Base-by-base conservation (phyloP, 129 eudicot species). In the Chrysanthemum makinoi region DNA sequence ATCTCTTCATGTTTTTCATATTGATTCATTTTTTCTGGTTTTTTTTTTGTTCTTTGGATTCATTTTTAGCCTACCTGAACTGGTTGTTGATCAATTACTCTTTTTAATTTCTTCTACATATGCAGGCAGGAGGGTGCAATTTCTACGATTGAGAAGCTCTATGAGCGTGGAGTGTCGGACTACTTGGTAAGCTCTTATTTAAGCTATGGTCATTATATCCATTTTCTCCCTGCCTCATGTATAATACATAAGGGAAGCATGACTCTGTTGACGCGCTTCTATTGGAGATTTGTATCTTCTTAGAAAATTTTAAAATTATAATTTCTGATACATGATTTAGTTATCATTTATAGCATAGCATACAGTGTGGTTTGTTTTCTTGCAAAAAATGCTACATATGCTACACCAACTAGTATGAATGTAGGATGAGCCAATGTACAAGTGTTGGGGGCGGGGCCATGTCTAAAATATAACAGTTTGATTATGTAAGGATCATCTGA, bases 131-230 rank as follows among this genome's bases (percentile, higher is more conserved):
- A 87, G 51, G 48, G 43, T 57, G 84, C 82, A 61, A 57, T 84
- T 74, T 55, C 83, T 73, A 72, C 81, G 4, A 80, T 90, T 73
- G 99, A 94, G 88, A 86, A 86, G 86, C 87, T 94, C 26, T 94
- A 83, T 75, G 97, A 90, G 66, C 91, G 89, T 75, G 99, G 88
- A 19, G 81, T 90, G 26, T 83, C 83, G 60, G 97, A 94, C 75
- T 94, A 94, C 74, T 74, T 82, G 96, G 96, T 89, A 69, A 54
- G 88, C 77, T 49, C 62, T 64, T 17, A 66, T 46, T 18, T 14
- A 18, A 19, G 28, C 14, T 63, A 59, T 22, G 43, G 50, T 58
- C 47, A 22, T 17, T 46, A 26, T 66, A 20, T 75, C 12, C 24
- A 22, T 52, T 43, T 18, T 60, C 59, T 48, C 20, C 47, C 51